Percentiles rank a stretch among this genome's conserved stretches.
These are phyloP conservation scores for Hibiscus trionum DNA, from an alignment of 345 rosid genomes.

Conservation along the genomic window DNA sequence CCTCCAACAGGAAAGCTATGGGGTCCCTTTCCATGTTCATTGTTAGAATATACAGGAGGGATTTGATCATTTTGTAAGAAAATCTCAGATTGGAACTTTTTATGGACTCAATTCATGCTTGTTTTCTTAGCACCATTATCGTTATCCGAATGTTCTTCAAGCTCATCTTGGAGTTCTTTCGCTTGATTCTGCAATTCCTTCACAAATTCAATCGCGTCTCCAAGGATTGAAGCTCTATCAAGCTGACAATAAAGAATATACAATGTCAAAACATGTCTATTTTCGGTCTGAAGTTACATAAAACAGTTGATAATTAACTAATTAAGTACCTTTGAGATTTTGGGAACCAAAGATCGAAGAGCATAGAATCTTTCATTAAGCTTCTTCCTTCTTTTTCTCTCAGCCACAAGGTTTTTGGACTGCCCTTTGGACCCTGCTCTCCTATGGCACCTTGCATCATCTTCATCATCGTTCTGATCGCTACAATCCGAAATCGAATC, in stretches of 20 bases:
- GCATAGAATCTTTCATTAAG: conserved; percentile 80
- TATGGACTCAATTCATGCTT: conserved; percentile 21
- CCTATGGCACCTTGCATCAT: conserved; percentile 8
- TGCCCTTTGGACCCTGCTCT: conserved; percentile 17
- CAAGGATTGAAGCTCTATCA: conserved; percentile 87
- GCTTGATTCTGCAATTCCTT: conserved; percentile 69
- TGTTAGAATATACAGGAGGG: conserved; percentile 13
- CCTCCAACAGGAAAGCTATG: conserved; percentile 30
- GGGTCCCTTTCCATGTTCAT: conserved; percentile 16
- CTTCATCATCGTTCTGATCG: conserved; percentile 13
- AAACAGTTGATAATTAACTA: neutral
- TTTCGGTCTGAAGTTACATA: neutral
- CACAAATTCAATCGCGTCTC: conserved; percentile 81
- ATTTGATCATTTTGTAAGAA: conserved; percentile 33
- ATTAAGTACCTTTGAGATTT: conserved; percentile 52
- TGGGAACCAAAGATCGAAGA: conserved; percentile 80
- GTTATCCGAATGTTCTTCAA: conserved; percentile 59
- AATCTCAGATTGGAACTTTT: conserved; percentile 20
- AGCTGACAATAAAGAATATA: conserved; percentile 30
- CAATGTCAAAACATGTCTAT: neutral
- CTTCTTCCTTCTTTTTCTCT: conserved; percentile 85
- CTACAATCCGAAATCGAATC: conserved; percentile 7
- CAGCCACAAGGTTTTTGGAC: conserved; percentile 80
- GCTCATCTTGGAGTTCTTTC: conserved; percentile 82
- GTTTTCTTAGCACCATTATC: conserved; percentile 37